A percentile compares a stretch with the other conserved stretches of the same genome.
Evolutionary conservation across 192 early-diverging fungal species (phyloP).

Genomic region (Coemansia sp.): DNA sequence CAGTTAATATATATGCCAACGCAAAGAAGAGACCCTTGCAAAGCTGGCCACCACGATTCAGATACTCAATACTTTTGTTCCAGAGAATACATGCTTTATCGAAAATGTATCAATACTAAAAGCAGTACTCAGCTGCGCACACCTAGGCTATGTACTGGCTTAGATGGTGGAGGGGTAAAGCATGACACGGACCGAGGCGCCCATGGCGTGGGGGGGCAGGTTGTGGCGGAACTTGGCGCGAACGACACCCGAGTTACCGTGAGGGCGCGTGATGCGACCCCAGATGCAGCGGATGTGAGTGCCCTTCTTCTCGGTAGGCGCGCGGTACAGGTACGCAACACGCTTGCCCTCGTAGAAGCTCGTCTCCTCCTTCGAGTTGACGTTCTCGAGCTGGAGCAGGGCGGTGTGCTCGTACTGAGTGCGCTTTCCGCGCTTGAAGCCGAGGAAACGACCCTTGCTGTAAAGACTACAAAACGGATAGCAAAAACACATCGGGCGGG

Average conservation of each 20-base stretch:
- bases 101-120: slow-evolving; percentile 11
- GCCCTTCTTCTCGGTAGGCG: slow-evolving; percentile 84
- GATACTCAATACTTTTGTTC: slow-evolving; percentile 2
- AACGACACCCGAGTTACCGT: slow-evolving; percentile 95
- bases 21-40: not conserved
- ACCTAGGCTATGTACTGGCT: slow-evolving; percentile 5
- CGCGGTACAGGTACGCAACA: slow-evolving; percentile 96
- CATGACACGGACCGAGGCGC: slow-evolving; percentile 91
- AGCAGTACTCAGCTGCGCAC: slow-evolving; percentile 1
- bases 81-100: slow-evolving; percentile 9
- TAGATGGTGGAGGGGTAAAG: slow-evolving; percentile 89
- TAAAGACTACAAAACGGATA: slow-evolving; percentile 74
- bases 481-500: not conserved
- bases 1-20: not conserved
- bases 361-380: slow-evolving; percentile 84
- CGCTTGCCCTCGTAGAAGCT: slow-evolving; percentile 98
- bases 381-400: slow-evolving; percentile 92
- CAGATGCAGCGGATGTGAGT: slow-evolving; percentile 96
- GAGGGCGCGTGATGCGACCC: slow-evolving; percentile 93
- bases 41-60: not conserved
- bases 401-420: slow-evolving; percentile 88
- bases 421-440: slow-evolving; percentile 90
- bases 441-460: slow-evolving; percentile 95
- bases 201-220: slow-evolving; percentile 93
- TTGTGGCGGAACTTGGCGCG: slow-evolving; percentile 96